Conservation (phyloP, 768 basidiomycete species). For the Punctularia strigosozonata region DNA sequence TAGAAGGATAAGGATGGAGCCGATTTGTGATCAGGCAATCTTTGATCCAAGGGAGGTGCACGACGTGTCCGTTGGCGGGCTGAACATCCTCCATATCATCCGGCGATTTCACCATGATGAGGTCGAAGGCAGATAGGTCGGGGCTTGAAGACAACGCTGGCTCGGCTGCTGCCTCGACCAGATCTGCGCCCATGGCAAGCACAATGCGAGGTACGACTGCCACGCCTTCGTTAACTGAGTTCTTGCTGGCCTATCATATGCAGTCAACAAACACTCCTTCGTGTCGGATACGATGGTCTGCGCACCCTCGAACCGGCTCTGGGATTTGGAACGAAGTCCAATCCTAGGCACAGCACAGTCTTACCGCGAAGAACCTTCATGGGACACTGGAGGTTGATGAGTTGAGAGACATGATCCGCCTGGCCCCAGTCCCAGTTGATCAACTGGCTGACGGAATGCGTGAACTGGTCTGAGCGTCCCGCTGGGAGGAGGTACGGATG, state of each 20-base stretch:
- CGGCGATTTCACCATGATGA: constrained; percentile 48
- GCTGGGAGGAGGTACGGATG: constrained; percentile 42
- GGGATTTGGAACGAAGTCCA: constrained; percentile 35
- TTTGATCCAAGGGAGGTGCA: constrained; percentile 65
- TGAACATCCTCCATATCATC: constrained; percentile 18
- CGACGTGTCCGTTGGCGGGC: constrained; percentile 21
- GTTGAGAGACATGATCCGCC: constrained; percentile 42
- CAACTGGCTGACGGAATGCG: constrained; percentile 31
- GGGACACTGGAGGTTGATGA: constrained; percentile 46
- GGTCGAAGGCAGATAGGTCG: constrained; percentile 36
- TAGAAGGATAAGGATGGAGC: no score
- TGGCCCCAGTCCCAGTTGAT: constrained; percentile 40
- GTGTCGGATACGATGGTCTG: not conserved
- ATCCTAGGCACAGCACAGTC: constrained; percentile 49
- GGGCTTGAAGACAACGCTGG: constrained; percentile 25
- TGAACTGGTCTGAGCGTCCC: constrained; percentile 29
- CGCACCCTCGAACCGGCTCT: constrained; percentile 25
- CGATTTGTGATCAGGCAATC: constrained; percentile 61
- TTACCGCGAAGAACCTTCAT: constrained; percentile 43
- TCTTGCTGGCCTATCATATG: not conserved
- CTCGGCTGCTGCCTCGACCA: constrained; percentile 56
- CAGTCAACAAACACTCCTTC: not conserved
- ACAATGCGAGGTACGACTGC: constrained; percentile 53
- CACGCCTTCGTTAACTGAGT: constrained; percentile 19
- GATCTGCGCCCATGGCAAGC: constrained; percentile 64